Evolutionary conservation across 257 asterid species (phyloP).

Genomic region (Handroanthus guayacan): DNA sequence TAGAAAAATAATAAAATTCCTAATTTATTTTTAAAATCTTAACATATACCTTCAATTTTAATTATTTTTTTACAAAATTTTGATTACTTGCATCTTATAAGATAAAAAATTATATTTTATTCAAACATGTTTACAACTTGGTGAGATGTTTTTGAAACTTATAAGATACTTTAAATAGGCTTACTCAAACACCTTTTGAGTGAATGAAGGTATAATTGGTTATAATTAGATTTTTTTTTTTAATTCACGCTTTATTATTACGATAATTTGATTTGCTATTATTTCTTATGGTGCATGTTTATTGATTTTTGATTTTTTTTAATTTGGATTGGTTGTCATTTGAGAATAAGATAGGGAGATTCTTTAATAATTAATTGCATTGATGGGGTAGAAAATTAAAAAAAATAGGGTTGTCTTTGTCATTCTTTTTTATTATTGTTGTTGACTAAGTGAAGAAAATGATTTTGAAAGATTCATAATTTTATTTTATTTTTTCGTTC

Average conservation of each 20-base stretch:
- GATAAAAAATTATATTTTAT: too few relatives aligned
- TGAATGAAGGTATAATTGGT: background rate
- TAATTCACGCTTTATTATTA: slow-evolving; percentile 31
- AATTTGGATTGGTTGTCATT: background rate
- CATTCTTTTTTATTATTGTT: background rate
- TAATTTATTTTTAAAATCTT: too few relatives aligned
- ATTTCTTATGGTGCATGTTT: slow-evolving; percentile 38
- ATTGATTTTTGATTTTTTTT: background rate
- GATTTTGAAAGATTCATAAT: slow-evolving; percentile 9
- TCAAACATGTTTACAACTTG: too few relatives aligned
- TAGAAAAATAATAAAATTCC: too few relatives aligned
- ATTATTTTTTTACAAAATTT: too few relatives aligned
- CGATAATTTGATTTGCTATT: background rate
- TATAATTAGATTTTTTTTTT: slow-evolving; percentile 8
- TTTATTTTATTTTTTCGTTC: background rate
- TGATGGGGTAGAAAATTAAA: background rate
- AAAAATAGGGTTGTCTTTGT: slow-evolving; percentile 5
- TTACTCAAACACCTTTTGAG: background rate
- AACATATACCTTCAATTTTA: too few relatives aligned
- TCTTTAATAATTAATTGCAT: background rate
- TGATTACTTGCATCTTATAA: too few relatives aligned
- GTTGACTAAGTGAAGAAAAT: background rate
- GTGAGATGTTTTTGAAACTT: too few relatives aligned
- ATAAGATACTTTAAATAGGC: too few relatives aligned
- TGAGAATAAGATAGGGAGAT: slow-evolving; percentile 18